Evolutionary conservation across 2,329 filamentous ascomycete species (phyloP), one percentile per base, ranked within the genome.

Genomic region (Chaetomium strumarium): DNA sequence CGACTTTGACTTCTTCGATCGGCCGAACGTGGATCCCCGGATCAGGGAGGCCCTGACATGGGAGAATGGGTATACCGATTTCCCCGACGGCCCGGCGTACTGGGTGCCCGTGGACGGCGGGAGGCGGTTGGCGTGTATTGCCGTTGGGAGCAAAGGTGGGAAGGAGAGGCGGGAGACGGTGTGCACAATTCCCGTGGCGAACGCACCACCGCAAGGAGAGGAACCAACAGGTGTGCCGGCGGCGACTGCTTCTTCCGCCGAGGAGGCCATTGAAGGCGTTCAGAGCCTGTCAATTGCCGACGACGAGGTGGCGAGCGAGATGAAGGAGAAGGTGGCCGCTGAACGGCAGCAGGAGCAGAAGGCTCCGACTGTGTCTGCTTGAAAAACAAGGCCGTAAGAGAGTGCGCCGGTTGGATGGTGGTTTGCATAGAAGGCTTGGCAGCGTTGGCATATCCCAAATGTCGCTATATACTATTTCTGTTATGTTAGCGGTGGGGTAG

Each of bases 1-100:
- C 9, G 86, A 95, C 20, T 96, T 87, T 72, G 71, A 79, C 46
- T 96, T 87, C 72, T 90, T 89, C 50, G 81, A 88, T 56, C 74
- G 85, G 69, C 85, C 87, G 7, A 78, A 81, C 47, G 71, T 91
- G n/a, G 91, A 96, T 60, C 79, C 80, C 1, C 67, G 69, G 31
- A 77, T 81, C 66, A 68, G 73, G 38, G 73, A 74, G 17, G 65
- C 75, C 37, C 64, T 78, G 17, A 62, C 67, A 12, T 85, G 79
- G 76, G 75, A 79, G 61, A 72, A 74, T 40, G 78, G 74, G 4
- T 61, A 75, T 62, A 72, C 66, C n/a, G 67, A 67, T 2, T 83
- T 85, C 62, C 80, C 79, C 0, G 63, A 68, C 4, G 81, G 81
- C 0, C 81, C 82, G 1, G 65, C 81, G 62, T 70, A 79, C 57